These are phyloP conservation scores for Seminavis robusta DNA, from an alignment of 108 stramenopile genomes.

Conservation along the genomic window DNA sequence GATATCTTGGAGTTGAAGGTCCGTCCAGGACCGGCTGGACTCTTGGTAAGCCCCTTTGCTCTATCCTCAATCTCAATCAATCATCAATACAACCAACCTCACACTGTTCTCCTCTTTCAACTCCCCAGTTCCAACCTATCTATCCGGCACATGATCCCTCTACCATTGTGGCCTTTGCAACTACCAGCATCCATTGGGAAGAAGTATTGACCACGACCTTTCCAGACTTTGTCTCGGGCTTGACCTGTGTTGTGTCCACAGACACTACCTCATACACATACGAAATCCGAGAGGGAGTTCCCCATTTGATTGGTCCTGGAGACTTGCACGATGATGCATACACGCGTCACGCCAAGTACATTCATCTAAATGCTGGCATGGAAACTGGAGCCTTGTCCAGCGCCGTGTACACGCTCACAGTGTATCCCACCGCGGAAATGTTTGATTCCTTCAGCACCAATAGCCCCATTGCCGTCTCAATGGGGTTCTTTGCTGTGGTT, in stretches of 20 bases:
- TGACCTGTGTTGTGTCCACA: slow-evolving; percentile 17
- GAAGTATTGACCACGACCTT: slow-evolving; percentile 17
- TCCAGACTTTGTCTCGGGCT: slow-evolving; percentile 19
- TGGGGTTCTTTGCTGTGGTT: slow-evolving; percentile 29
- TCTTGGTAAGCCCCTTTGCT: not conserved
- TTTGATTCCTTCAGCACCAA: slow-evolving; percentile 19
- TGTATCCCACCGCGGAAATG: slow-evolving; percentile 27
- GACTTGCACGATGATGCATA: slow-evolving; percentile 24
- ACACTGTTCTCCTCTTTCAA: not conserved
- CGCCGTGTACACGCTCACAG: not conserved
- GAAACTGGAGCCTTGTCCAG: not conserved
- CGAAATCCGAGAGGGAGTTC: slow-evolving; percentile 12
- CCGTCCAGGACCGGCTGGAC: not conserved
- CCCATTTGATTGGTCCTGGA: slow-evolving; percentile 12
- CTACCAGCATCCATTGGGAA: slow-evolving; percentile 12
- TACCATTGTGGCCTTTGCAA: slow-evolving; percentile 14
- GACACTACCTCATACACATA: slow-evolving; percentile 9
- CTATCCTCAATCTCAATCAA: not conserved
- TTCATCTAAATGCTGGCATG: not conserved
- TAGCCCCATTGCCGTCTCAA: slow-evolving; percentile 24
- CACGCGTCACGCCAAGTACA: not conserved
- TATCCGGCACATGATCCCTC: not conserved
- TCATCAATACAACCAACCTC: not conserved
- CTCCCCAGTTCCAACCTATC: slow-evolving; percentile 1
- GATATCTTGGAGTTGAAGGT: slow-evolving; percentile 6